Base-by-base conservation (phyloP, 805 yeast genomes). In the Saccharomycopsis babjevae region DNA sequence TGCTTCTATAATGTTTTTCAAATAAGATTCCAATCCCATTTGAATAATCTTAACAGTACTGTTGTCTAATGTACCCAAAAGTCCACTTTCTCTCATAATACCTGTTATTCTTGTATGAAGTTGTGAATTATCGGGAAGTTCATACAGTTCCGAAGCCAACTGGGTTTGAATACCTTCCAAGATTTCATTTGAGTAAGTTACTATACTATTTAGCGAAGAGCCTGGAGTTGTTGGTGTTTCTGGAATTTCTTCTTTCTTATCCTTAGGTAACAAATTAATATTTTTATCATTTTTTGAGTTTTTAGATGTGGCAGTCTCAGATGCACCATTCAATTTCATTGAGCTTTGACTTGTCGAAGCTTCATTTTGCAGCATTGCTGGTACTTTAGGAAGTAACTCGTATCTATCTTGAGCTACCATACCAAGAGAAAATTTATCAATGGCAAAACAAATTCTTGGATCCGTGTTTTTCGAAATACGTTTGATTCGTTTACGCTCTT, bases 111-210 rank as follows among this genome's bases (percentile, higher is more conserved):
- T 78, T 13, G 84, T 75, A 58, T 83, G 81, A 54, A 94, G 72
- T 43, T 79, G 79, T 55, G 85, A 91, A 50, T 79, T 77, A 66
- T 93, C 98, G 0, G 97, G 97, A 5, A 94, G 71, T 64, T 92
- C 92, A 69, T 78, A 89, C 42, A 82, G 77, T 66, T 93, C 96
- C 0, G 88, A 76, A 1, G 93, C 81, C 40, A 92, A 76, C 4
- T 94, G 93, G 1, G 94, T 82, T 66, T 88, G 90, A 60, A 89
- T 81, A 3, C 94, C 96, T 68, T 86, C 91, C 59, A 86, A 80
- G 18, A 94, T 89, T 69, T 94, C 98, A 71, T 92, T 97, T 25
- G 96, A 89, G 93, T 97, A 91, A 66, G 86, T 86, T 36, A 84
- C 80, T 39, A 89, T 80, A 66, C 81, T 82, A 34, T 36, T 54